Conservation (phyloP, 176 grass and related monocot genomes). For the Cymbopogon citratus region DNA sequence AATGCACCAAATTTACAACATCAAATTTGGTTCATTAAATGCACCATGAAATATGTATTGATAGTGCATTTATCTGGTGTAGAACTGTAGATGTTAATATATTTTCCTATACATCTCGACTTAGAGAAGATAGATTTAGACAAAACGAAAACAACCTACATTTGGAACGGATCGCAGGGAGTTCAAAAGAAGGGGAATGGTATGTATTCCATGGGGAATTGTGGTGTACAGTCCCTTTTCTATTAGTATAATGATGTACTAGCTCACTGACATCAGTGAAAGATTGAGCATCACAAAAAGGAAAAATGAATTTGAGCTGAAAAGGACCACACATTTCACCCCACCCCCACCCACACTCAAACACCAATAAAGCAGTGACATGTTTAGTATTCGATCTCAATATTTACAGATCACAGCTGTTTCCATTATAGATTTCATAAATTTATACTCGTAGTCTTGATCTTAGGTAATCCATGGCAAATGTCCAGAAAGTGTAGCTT, state of each 20-base stretch:
- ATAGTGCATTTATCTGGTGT: background rate
- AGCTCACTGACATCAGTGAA: conserved; percentile 7
- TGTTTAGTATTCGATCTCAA: background rate
- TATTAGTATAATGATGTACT: background rate
- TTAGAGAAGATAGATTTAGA: background rate
- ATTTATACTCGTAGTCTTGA: conserved; percentile 1
- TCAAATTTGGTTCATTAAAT: background rate
- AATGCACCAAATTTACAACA: background rate
- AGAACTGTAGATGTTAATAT: background rate
- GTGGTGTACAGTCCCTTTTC: background rate
- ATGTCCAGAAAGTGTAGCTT: background rate
- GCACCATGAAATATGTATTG: background rate
- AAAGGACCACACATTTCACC: background rate
- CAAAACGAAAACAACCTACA: background rate
- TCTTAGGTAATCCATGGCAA: background rate
- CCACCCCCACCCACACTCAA: background rate
- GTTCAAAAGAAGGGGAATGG: background rate
- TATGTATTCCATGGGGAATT: background rate
- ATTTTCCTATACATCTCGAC: background rate
- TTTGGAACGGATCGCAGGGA: background rate
- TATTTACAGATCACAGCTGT: background rate
- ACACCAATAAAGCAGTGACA: background rate
- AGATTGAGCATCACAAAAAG: background rate
- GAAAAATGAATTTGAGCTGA: background rate
- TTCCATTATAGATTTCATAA: conserved; percentile 20